These are phyloP conservation scores for Venturiaceae sp. DNA, from an alignment of 2,329 filamentous ascomycete species.

Conservation along the genomic window DNA sequence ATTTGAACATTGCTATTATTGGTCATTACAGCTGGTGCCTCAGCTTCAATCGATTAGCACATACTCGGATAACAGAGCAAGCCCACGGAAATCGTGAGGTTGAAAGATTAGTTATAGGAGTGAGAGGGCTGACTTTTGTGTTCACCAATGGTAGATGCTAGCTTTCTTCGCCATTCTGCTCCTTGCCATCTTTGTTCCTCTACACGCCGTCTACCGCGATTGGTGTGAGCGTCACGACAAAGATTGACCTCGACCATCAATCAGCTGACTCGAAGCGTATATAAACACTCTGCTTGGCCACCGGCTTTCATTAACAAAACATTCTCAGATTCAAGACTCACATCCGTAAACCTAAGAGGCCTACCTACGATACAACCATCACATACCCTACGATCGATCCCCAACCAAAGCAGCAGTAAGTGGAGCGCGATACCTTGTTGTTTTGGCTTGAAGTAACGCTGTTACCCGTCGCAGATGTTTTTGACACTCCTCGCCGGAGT, in stretches of 20 bases:
- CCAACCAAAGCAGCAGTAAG: background rate
- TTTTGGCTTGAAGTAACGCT: background rate
- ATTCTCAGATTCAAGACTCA: too few species aligned
- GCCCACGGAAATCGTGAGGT: too few species aligned
- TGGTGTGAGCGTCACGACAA: background rate
- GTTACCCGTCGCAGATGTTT: background rate
- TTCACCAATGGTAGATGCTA: too few species aligned
- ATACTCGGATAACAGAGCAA: too few species aligned
- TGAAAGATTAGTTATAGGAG: too few species aligned
- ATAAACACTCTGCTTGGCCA: background rate
- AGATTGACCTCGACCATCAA: background rate
- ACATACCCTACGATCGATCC: background rate
- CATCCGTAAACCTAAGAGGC: too few species aligned
- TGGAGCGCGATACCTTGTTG: background rate
- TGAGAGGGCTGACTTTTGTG: too few species aligned
- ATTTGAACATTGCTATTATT: too few species aligned
- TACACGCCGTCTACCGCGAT: background rate
- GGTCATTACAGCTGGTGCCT: too few species aligned
- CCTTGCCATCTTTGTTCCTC: background rate
- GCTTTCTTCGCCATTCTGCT: background rate
- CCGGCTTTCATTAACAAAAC: background rate
- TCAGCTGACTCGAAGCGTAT: background rate
- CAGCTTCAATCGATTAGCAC: too few species aligned
- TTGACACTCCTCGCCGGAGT: background rate
- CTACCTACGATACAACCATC: too few species aligned